Evolutionary conservation across 1,139 yeast genomes (phyloP).

Genomic region (Hyphopichia wangnamkhiaoensis): DNA sequence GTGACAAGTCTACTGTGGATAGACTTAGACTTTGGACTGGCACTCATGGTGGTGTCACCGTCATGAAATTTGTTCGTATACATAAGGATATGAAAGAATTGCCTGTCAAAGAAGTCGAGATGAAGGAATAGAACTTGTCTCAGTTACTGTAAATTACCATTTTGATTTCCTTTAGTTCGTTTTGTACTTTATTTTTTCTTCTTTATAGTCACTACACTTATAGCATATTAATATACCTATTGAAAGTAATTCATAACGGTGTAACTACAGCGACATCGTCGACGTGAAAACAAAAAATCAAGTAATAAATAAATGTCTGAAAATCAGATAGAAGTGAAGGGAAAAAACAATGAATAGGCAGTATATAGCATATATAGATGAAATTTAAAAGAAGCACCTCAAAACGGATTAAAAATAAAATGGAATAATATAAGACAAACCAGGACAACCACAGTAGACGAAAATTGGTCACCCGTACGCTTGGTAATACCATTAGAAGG

Average conservation of each 20-base stretch:
- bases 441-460: too few species aligned
- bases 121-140: constrained; percentile 12
- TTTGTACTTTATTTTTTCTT: not conserved
- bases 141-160: not conserved
- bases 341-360: too few species aligned
- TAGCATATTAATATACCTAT: not conserved
- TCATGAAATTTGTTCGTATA: constrained; percentile 48
- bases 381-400: too few species aligned
- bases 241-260: too few species aligned
- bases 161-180: not conserved
- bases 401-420: too few species aligned
- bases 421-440: too few species aligned
- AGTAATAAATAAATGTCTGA: not conserved
- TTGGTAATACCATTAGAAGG: too few species aligned
- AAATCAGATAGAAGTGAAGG: too few species aligned
- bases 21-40: constrained; percentile 77
- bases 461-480: too few species aligned
- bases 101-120: constrained; percentile 27
- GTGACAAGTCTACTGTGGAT: constrained; percentile 59
- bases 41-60: constrained; percentile 74
- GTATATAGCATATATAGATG: too few species aligned
- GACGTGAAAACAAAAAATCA: too few species aligned
- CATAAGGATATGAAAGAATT: constrained; percentile 32
- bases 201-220: not conserved
- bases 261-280: too few species aligned